Base-by-base conservation (phyloP, 495 filamentous ascomycete genomes). In the Melanomma pulvis-pyrius region DNA sequence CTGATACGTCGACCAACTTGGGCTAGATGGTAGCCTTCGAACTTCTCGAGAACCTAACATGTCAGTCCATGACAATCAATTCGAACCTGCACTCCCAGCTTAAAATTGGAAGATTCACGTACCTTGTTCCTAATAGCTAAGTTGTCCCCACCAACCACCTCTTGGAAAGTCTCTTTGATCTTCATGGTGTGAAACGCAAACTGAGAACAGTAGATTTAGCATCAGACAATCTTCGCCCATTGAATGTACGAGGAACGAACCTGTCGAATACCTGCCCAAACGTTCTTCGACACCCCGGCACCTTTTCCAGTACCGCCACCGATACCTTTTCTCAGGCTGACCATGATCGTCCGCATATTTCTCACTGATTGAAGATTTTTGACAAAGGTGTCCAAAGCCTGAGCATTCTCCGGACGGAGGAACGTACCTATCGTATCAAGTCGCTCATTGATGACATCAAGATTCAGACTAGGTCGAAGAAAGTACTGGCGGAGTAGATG, bases 401-500 rank as follows among this genome's bases (percentile, higher is more conserved):
- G 78, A 21, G 76, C 63, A 73, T 97, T 96, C 8, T 91, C 86
- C 0, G 89, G 84, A 30, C 83, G 82, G 3, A 94, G 76, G 62
- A 98, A 84, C 0, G 88, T 78, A 6, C 80, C 77, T 59, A 94
- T 86, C 5, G 89, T 86, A 22, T 83, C 78, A 47, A 96, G 87
- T 28, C 94, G 85, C 70, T 93, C 83, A n/a, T 81, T 79, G 62
- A 98, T 93, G 4, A 89, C 68, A 17, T 77, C 75, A 2, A 90
- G 69, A 56, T 92, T 82, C 30, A 86, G 79, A 50, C 83, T 96
- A 32, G 94, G 94, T 0, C 90, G 87, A 30, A 97, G 81, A 66
- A 98, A 96, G 68, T 91, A 90, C 70, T 92, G 89, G 22, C 90
- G 87, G 3, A 98, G 82, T 51, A 83, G 85, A 25, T 79, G 74